These are phyloP conservation scores for Platanthera guangdongensis DNA, from an alignment of 106 monocot genomes.

Conservation along the genomic window DNA sequence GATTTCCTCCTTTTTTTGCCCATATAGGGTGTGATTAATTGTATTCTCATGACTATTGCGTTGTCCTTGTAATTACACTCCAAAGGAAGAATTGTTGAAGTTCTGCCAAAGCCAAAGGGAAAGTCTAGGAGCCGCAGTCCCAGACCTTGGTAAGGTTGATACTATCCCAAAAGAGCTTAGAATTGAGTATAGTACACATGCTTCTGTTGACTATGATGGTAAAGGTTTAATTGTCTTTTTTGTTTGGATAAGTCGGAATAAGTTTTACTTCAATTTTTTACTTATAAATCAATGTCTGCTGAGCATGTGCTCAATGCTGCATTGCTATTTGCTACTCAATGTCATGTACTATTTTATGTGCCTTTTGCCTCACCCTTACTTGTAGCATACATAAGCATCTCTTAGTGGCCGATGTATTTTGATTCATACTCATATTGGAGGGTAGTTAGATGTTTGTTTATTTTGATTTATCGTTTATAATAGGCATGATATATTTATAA, in stretches of 20 bases:
- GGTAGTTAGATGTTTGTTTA: neutral
- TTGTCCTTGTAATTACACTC: constrained; percentile 20
- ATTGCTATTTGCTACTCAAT: neutral
- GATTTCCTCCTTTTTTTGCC: too few relatives aligned
- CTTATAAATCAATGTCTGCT: neutral
- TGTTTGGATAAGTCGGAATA: neutral
- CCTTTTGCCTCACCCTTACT: neutral
- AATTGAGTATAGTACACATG: neutral
- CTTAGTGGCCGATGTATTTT: neutral
- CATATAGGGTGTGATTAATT: too few relatives aligned
- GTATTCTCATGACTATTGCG: neutral
- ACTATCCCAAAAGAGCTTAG: neutral
- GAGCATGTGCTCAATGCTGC: neutral
- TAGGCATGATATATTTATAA: neutral
- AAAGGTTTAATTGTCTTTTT: neutral
- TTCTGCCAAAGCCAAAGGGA: constrained; percentile 28
- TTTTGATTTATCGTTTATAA: neutral
- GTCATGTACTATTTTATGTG: neutral
- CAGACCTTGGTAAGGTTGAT: constrained; percentile 32
- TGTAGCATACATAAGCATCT: neutral
- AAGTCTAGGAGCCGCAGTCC: constrained; percentile 76
- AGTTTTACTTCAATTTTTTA: neutral
- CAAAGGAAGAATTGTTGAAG: constrained; percentile 66
- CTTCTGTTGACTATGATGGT: neutral
- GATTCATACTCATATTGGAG: neutral